Conservation (phyloP, 2,329 filamentous ascomycete genomes). For the Colletotrichum gloeosporioides region DNA sequence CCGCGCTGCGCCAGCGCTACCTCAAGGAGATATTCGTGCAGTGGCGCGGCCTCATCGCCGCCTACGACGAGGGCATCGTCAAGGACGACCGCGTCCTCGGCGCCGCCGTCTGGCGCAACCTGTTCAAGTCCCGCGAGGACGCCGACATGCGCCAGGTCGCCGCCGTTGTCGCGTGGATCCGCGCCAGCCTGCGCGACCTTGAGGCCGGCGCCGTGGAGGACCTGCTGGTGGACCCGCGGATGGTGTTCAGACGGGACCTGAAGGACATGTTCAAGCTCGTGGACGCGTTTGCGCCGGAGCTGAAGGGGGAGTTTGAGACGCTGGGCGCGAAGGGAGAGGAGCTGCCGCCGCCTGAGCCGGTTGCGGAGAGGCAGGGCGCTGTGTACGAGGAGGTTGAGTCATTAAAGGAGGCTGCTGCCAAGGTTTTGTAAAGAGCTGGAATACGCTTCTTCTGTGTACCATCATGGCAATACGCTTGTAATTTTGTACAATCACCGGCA, state of each 20-base stretch:
- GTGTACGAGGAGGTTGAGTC: constrained; percentile 9
- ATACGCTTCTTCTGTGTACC: not conserved
- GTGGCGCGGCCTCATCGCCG: constrained; percentile 86
- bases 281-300: constrained; percentile 32
- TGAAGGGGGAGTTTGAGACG: constrained; percentile 43
- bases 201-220: constrained; percentile 55
- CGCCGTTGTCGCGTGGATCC: constrained; percentile 63
- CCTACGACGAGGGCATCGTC: constrained; percentile 82
- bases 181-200: constrained; percentile 50
- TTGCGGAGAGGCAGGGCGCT: constrained; percentile 25
- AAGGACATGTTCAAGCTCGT: constrained; percentile 41
- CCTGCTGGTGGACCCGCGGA: constrained; percentile 39
- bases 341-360: not conserved
- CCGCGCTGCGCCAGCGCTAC: constrained; percentile 66
- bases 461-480: constrained; percentile 24
- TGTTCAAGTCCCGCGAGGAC: constrained; percentile 75
- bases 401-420: not conserved
- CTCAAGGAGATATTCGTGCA: constrained; percentile 91
- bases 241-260: constrained; percentile 49
- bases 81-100: constrained; percentile 80
- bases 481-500: constrained; percentile 25
- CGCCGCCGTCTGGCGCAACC: constrained; percentile 88
- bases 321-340: constrained; percentile 29
- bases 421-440: not conserved
- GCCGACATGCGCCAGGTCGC: constrained; percentile 56